Conservation (phyloP, 129 eudicot species). For the Tanacetum coccineum region DNA sequence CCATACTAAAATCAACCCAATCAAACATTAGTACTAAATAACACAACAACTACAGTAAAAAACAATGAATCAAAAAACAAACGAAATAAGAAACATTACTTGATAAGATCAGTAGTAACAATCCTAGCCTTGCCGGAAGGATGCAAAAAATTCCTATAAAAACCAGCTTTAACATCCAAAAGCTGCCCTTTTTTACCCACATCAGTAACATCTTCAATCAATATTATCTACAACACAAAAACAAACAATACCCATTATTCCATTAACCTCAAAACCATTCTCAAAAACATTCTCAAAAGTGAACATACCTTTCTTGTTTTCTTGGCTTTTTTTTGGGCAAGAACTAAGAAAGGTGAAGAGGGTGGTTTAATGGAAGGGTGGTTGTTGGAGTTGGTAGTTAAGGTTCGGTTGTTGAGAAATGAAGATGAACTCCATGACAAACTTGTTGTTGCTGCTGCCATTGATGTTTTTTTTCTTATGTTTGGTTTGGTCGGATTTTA, state of each 20-base stretch:
- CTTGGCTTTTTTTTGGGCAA: conserved; percentile 80
- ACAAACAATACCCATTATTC: background rate
- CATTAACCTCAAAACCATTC: background rate
- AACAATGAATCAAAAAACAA: conserved; percentile 1
- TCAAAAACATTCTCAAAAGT: conserved; percentile 8
- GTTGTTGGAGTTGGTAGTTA: conserved; percentile 27
- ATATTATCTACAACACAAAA: conserved; percentile 49
- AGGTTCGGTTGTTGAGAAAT: conserved; percentile 38
- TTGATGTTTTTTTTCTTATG: conserved; percentile 24
- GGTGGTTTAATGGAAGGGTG: conserved; percentile 22
- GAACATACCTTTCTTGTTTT: conserved; percentile 60
- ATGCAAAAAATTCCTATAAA: conserved; percentile 65
- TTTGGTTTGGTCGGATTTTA: conserved; percentile 7
- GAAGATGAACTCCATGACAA: conserved; percentile 79
- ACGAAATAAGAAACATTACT: conserved; percentile 38
- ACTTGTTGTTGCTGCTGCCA: conserved; percentile 46
- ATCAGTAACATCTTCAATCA: conserved; percentile 76
- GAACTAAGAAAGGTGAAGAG: conserved; percentile 30
- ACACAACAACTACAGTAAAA: background rate
- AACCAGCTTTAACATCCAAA: conserved; percentile 83
- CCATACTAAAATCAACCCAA: background rate
- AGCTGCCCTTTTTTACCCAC: conserved; percentile 91
- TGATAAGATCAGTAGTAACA: conserved; percentile 62
- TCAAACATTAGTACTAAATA: background rate
- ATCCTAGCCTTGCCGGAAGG: conserved; percentile 79